A percentile compares a stretch with the other conserved stretches of the same genome.
Conservation (phyloP, 305 asterid genomes). For the Salvia sclarea region DNA sequence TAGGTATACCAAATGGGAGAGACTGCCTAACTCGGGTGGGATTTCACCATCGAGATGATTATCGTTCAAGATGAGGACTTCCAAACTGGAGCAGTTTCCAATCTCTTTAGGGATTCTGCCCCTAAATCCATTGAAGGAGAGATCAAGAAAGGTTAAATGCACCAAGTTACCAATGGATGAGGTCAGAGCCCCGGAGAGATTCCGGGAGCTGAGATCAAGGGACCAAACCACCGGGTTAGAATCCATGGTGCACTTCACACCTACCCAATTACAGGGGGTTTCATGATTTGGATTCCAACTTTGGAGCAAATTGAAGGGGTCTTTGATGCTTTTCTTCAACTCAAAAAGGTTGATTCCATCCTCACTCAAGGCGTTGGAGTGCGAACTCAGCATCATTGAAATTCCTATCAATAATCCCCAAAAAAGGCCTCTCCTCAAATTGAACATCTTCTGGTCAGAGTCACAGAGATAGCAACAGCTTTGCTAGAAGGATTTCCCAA, state of each 20-base stretch:
- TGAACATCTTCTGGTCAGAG: conserved; percentile 35
- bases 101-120: conserved; percentile 79
- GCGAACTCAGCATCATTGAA: conserved; percentile 38
- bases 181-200: conserved; percentile 69
- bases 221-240: conserved; percentile 55
- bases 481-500: too few relatives aligned
- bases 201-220: conserved; percentile 52
- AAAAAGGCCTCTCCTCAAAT: conserved; percentile 40
- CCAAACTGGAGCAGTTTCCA: conserved; percentile 52
- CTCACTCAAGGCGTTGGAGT: conserved; percentile 56
- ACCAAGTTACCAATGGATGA: conserved; percentile 53
- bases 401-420: conserved; percentile 43
- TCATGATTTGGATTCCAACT: conserved; percentile 70
- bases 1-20: conserved; percentile 47
- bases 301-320: conserved; percentile 43
- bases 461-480: conserved; percentile 18
- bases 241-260: conserved; percentile 65
- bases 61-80: conserved; percentile 55
- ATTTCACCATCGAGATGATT: conserved; percentile 62
- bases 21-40: conserved; percentile 67
- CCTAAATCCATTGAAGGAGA: conserved; percentile 58
- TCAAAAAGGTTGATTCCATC: conserved; percentile 70
- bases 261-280: conserved; percentile 78
- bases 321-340: conserved; percentile 60
- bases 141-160: conserved; percentile 55